A percentile compares a stretch with the other conserved stretches of the same genome.
phyloP scores from a whole-genome alignment of 495 filamentous ascomycete genomes.

The Tuber microsphaerosporum region DNA sequence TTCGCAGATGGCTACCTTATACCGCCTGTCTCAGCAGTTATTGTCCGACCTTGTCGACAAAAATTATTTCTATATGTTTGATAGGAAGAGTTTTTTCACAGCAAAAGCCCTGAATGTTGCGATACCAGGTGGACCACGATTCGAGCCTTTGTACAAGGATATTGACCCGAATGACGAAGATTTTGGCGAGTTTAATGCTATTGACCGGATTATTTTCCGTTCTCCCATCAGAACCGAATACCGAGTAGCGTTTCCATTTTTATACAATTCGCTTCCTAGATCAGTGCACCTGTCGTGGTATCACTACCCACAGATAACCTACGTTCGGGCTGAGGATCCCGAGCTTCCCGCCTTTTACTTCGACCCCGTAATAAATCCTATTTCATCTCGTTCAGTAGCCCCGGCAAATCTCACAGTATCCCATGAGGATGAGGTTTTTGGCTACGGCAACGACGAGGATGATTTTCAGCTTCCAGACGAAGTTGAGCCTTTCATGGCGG shows the following conservation, averaged over 20 bases:
- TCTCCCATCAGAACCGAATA: constrained; percentile 93
- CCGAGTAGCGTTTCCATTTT: constrained; percentile 83
- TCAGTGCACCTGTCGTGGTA: constrained; percentile 93
- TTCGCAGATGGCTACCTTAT: constrained; percentile 92
- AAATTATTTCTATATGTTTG: constrained; percentile 98
- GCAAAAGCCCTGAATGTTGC: constrained; percentile 97
- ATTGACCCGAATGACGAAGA: constrained; percentile 99
- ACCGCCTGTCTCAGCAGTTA: constrained; percentile 84
- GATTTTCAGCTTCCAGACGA: constrained; percentile 75
- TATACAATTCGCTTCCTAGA: constrained; percentile 93
- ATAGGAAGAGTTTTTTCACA: constrained; percentile 87
- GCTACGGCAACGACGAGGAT: constrained; percentile 73
- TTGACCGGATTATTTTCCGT: constrained; percentile 98
- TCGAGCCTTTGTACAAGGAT: constrained; percentile 97
- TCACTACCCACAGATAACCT: constrained; percentile 87
- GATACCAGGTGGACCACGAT: constrained; percentile 91
- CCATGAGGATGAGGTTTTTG: constrained; percentile 94
- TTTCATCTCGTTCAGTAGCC: constrained; percentile 87
- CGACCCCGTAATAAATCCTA: constrained; percentile 94
- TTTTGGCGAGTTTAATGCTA: constrained; percentile 99
- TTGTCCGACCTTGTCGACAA: constrained; percentile 88
- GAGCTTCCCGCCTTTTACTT: constrained; percentile 95
- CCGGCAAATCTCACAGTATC: constrained; percentile 89
- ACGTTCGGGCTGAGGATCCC: constrained; percentile 78
- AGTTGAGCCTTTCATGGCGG: constrained; percentile 78